These are phyloP conservation scores for Gastrodia elata DNA, from an alignment of 106 monocot genomes.

Conservation along the genomic window DNA sequence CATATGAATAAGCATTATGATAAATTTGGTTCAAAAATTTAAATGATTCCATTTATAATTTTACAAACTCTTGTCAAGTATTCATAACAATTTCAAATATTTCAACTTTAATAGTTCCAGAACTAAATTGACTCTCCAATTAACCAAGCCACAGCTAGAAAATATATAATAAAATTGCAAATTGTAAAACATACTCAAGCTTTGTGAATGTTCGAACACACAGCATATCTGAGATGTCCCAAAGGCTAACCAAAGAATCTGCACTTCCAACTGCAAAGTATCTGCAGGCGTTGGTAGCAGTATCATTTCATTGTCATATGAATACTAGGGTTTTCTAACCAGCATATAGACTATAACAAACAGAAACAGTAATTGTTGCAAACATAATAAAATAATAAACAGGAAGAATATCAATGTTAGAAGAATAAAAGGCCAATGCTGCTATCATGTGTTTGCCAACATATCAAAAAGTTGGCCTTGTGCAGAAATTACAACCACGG, in stretches of 20 bases:
- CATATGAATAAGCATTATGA: background rate
- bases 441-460: background rate
- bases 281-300: slow-evolving; percentile 27
- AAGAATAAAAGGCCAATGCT: background rate
- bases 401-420: background rate
- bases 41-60: background rate
- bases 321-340: background rate
- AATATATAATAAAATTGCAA: background rate
- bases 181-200: slow-evolving; percentile 58
- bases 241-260: slow-evolving; percentile 91
- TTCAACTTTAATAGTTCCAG: background rate
- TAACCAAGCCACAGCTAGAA: background rate
- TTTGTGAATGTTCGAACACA: slow-evolving; percentile 92
- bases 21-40: background rate
- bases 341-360: background rate
- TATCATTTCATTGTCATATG: background rate
- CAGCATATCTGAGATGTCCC: slow-evolving; percentile 83
- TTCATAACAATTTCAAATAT: background rate
- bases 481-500: background rate
- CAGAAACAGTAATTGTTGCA: background rate
- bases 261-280: slow-evolving; percentile 99
- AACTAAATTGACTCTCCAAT: background rate
- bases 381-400: background rate
- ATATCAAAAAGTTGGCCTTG: background rate
- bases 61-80: background rate